Conservation (phyloP, 805 yeast species). For the Yarrowia sp. region DNA sequence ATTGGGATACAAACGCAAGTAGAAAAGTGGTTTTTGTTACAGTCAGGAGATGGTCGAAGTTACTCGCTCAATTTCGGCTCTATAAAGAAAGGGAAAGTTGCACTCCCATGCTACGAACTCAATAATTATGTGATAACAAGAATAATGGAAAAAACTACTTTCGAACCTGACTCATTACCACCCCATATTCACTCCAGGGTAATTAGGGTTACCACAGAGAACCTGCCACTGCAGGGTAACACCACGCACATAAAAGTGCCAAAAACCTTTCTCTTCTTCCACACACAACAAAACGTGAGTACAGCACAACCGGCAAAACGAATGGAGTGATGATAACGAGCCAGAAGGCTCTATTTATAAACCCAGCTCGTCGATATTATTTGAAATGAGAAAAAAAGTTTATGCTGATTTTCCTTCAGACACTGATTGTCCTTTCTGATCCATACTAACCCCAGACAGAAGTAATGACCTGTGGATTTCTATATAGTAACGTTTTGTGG, state of each 20-base stretch:
- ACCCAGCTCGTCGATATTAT: conserved; percentile 30
- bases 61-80: too few relatives aligned
- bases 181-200: background rate
- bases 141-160: too few relatives aligned
- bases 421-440: background rate
- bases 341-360: conserved; percentile 28
- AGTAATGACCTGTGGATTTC: background rate
- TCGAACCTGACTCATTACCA: too few relatives aligned
- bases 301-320: background rate
- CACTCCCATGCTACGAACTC: too few relatives aligned
- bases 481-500: too few relatives aligned
- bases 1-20: too few relatives aligned
- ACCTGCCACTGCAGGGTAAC: background rate
- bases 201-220: background rate
- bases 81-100: too few relatives aligned
- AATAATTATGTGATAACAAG: too few relatives aligned
- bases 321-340: conserved; percentile 29
- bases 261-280: background rate
- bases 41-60: too few relatives aligned
- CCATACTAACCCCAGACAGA: background rate
- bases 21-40: too few relatives aligned
- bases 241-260: background rate
- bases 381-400: conserved; percentile 28
- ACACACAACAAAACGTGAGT: conserved; percentile 13
- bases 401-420: conserved; percentile 20